Percentiles rank a stretch among this genome's conserved stretches.
Conservation (phyloP, 2,329 filamentous ascomycete genomes). For the Lasiodiplodia sp. region DNA sequence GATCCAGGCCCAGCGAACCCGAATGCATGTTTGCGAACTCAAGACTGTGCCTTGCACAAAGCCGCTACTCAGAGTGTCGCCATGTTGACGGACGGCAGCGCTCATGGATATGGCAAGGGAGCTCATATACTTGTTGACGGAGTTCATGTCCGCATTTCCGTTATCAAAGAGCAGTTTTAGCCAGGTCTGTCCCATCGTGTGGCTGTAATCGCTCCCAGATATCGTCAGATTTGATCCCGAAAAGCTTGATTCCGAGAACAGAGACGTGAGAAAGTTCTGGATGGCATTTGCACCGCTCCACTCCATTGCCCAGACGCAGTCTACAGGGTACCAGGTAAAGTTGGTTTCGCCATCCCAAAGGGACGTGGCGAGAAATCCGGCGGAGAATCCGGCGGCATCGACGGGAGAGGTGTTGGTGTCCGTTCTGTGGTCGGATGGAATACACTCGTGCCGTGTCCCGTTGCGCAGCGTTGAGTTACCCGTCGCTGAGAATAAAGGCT, state of each 20-base stretch:
- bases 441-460: neutral
- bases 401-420: neutral
- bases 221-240: neutral
- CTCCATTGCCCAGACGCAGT: neutral
- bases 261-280: neutral
- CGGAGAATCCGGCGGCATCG: neutral
- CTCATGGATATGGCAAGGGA: neutral
- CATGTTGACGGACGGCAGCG: neutral
- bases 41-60: neutral
- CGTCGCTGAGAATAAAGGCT: neutral
- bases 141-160: neutral
- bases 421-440: neutral
- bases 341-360: neutral
- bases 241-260: neutral
- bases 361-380: neutral
- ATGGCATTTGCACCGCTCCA: neutral
- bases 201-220: neutral
- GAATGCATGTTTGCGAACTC: neutral
- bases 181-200: neutral
- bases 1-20: constrained; percentile 8
- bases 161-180: neutral
- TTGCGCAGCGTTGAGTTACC: neutral
- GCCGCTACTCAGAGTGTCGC: neutral
- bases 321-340: neutral
- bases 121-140: neutral